phyloP scores from a whole-genome alignment of 306 rosid species.

The Cucumis melo region DNA sequence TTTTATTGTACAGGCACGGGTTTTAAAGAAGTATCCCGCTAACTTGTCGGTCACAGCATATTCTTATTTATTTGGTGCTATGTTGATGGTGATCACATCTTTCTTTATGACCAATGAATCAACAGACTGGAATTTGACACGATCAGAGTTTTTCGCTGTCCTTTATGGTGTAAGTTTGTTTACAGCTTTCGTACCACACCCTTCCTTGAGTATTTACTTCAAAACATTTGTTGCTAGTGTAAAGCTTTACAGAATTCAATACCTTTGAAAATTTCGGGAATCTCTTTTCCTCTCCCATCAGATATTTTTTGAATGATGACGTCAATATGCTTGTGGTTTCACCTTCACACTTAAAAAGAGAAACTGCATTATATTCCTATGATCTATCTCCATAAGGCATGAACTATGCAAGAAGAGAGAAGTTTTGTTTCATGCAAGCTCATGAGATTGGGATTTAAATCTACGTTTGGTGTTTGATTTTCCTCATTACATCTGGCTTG shows the following conservation, averaged over 20 bases:
- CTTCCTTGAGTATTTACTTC: not conserved
- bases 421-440: not conserved
- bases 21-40: conserved; percentile 64
- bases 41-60: conserved; percentile 72
- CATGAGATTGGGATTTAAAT: not conserved
- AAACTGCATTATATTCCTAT: not conserved
- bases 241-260: not conserved
- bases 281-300: not conserved
- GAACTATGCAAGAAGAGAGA: not conserved
- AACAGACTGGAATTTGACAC: conserved; percentile 60
- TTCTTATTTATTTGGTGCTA: conserved; percentile 67
- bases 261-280: not conserved
- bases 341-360: not conserved
- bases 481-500: not conserved
- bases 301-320: not conserved
- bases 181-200: not conserved
- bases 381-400: not conserved
- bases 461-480: not conserved
- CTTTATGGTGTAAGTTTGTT: conserved; percentile 45
- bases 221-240: not conserved
- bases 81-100: conserved; percentile 53
- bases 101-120: conserved; percentile 39
- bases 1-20: conserved; percentile 47
- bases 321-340: not conserved
- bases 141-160: conserved; percentile 66